Evolutionary conservation across 768 basidiomycete genomes (phyloP), one percentile per base, ranked within the genome.

Genomic region (Mycena epipterygia): DNA sequence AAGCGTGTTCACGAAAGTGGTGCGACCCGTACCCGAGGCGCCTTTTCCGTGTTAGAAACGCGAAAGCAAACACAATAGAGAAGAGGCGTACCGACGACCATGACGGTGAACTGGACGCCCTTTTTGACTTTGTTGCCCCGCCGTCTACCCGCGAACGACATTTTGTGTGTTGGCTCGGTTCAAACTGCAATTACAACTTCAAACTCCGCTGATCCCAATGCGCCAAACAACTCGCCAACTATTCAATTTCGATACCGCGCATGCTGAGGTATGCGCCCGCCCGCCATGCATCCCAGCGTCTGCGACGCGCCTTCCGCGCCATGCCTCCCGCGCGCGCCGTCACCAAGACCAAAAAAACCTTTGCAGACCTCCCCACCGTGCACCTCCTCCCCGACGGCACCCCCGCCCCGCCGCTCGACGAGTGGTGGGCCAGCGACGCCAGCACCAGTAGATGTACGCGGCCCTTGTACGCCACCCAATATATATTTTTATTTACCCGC

Each of bases 1-100:
- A 68, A 99, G 94, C 57, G 98, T 99, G 87, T 99, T 99, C 80
- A 99, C 96, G 77, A 99, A 99, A 66, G 97, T 99, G 67, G 97
- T 99, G 66, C 96, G 94, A 71, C 96, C 96, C 60, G 96, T 97
- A 51, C 97, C 97, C 82, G 96, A 98, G 67, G 96, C 94, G 86
- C 97, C 97, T 98, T 76, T 32, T 32, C 42, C 67, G 21, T n/a
- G 30, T 60, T 65, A 41, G 71, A 64, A 51, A 62, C 56, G 51
- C 46, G 16, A 39, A 71, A 73, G 74, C 64, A 70, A 33, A 52
- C 19, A 19, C 14, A 12, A 75, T 65, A 69, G 74, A 70, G 70
- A 74, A n/a, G 72, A 55, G 63, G 89, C 95, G 78, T 72, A 97
- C 97, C 97, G 79, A 97, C 96, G 63, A 98, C 97, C 95, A 96